Percentiles rank a stretch among this genome's conserved stretches.
phyloP scores from a whole-genome alignment of 2,329 filamentous ascomycete genomes.

The Trichophyton schoenleinii region DNA sequence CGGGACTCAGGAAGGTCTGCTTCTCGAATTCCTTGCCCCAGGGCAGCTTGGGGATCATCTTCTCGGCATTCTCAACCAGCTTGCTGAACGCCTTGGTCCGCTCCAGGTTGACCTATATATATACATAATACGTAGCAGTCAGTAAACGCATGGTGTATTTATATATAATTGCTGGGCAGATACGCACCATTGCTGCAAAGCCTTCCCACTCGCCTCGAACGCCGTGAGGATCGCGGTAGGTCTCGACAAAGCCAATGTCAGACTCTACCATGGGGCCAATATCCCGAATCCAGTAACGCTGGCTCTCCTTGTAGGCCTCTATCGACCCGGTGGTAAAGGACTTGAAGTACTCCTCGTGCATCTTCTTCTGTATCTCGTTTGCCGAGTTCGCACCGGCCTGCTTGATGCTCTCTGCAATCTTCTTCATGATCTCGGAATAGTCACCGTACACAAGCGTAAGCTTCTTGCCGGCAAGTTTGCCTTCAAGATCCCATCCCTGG shows the following conservation, averaged over 20 bases:
- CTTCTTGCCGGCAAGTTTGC: conserved; percentile 51
- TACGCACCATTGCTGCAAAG: conserved; percentile 52
- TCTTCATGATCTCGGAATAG: conserved; percentile 57
- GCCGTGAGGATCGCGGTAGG: conserved; percentile 70
- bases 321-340: conserved; percentile 65
- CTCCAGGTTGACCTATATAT: conserved; percentile 59
- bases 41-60: conserved; percentile 76
- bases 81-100: conserved; percentile 77
- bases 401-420: conserved; percentile 52
- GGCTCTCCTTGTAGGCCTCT: conserved; percentile 65
- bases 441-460: conserved; percentile 65
- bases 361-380: conserved; percentile 61
- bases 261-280: conserved; percentile 68
- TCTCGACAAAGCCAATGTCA: conserved; percentile 76
- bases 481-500: conserved; percentile 49
- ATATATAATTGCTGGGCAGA: conserved; percentile 8
- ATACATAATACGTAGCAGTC: conserved; percentile 30
- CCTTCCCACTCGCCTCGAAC: conserved; percentile 77
- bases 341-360: conserved; percentile 60
- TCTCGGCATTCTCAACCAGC: conserved; percentile 67
- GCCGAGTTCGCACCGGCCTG: conserved; percentile 56
- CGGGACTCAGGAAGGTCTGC: conserved; percentile 85
- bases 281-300: conserved; percentile 71
- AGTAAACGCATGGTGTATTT: conserved; percentile 17
- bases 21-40: conserved; percentile 89